Conservation (phyloP, 495 filamentous ascomycete species). For the Terfezia claveryi region DNA sequence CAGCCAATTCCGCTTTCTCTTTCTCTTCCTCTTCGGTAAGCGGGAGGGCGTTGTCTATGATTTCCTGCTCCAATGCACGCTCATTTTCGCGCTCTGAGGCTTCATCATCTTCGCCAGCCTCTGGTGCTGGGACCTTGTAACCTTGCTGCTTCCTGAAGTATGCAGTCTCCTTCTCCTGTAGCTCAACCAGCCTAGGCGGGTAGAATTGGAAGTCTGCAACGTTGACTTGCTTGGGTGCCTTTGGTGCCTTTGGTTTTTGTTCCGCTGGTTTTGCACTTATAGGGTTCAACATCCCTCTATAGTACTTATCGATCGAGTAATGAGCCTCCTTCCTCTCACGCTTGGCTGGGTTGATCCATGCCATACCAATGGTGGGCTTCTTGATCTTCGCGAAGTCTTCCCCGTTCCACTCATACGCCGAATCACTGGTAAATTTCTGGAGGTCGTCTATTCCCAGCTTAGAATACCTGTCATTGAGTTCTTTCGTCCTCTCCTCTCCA, state of each 20-base stretch:
- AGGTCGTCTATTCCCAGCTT: conserved; percentile 96
- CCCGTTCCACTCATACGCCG: conserved; percentile 96
- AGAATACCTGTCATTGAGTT: conserved; percentile 81
- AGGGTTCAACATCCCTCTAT: conserved; percentile 75
- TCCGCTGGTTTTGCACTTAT: conserved; percentile 48
- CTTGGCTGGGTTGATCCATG: conserved; percentile 97
- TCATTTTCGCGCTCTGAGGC: conserved; percentile 69
- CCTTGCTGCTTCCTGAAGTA: conserved; percentile 87
- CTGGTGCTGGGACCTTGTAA: conserved; percentile 69
- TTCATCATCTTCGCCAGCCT: conserved; percentile 56
- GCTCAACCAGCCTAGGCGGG: conserved; percentile 51
- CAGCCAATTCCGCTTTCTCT: conserved; percentile 55
- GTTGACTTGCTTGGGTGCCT: conserved; percentile 75
- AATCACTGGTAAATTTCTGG: conserved; percentile 93
- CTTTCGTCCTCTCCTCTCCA: conserved; percentile 71
- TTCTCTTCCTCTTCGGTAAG: conserved; percentile 77
- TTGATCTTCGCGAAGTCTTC: conserved; percentile 68
- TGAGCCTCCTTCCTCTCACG: conserved; percentile 95
- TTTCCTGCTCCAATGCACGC: conserved; percentile 64
- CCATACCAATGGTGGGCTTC: conserved; percentile 86
- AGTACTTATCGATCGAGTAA: conserved; percentile 98
- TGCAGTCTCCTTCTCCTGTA: conserved; percentile 91
- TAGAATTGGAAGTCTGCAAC: conserved; percentile 98
- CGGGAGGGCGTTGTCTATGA: conserved; percentile 77
- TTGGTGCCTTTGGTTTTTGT: conserved; percentile 82